A percentile compares a stretch with the other conserved stretches of the same genome.
These are phyloP conservation scores for Malus hybrid DNA, from an alignment of 331 rosid genomes.

Conservation along the genomic window DNA sequence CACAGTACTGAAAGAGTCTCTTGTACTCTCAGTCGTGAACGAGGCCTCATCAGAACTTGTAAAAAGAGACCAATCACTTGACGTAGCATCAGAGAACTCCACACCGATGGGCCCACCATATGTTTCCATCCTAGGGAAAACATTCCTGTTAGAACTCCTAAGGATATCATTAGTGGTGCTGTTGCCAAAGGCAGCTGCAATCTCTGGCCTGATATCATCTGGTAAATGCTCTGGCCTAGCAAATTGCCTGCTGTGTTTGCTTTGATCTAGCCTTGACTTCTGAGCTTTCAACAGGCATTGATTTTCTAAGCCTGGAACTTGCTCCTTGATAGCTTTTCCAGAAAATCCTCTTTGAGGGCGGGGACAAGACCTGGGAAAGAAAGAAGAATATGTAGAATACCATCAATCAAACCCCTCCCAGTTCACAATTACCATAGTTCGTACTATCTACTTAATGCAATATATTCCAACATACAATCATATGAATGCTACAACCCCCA, in stretches of 20 bases:
- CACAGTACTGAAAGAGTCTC: slow-evolving; percentile 80
- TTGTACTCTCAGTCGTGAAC: slow-evolving; percentile 75
- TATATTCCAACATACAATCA: background rate
- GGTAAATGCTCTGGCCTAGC: slow-evolving; percentile 22
- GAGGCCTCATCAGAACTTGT: slow-evolving; percentile 89
- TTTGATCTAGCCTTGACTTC: slow-evolving; percentile 32
- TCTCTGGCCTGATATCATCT: slow-evolving; percentile 20
- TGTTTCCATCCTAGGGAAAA: slow-evolving; percentile 37
- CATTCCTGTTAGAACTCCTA: slow-evolving; percentile 41
- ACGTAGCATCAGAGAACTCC: slow-evolving; percentile 61
- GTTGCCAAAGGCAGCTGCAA: slow-evolving; percentile 11
- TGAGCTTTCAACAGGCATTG: slow-evolving; percentile 17
- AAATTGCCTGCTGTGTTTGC: slow-evolving; percentile 33
- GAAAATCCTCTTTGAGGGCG: slow-evolving; percentile 39
- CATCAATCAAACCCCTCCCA: background rate
- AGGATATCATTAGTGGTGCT: slow-evolving; percentile 22
- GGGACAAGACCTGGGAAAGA: slow-evolving; percentile 47
- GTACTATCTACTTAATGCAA: background rate
- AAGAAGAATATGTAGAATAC: background rate
- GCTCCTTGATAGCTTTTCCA: slow-evolving; percentile 22
- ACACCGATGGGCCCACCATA: slow-evolving; percentile 23
- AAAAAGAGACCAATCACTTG: slow-evolving; percentile 79
- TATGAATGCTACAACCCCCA: background rate
- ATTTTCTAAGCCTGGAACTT: slow-evolving; percentile 27
- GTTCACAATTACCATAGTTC: background rate